phyloP scores from a whole-genome alignment of 1,139 yeast genomes.

The Pichia sp. region DNA sequence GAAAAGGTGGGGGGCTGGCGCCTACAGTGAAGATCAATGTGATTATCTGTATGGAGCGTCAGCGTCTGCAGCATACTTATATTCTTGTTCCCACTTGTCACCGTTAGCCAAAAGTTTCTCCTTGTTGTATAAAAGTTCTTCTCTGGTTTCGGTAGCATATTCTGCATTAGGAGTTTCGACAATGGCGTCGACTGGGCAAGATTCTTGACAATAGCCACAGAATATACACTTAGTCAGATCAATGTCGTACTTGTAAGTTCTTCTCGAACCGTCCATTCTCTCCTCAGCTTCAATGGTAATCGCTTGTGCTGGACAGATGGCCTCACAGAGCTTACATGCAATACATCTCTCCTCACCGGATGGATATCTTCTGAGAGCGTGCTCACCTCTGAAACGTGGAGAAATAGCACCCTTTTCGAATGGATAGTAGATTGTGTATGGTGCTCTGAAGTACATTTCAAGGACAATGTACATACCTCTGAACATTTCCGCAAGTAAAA shows the following conservation, averaged over 20 bases:
- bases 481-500: constrained; percentile 73
- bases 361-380: constrained; percentile 85
- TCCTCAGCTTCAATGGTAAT: constrained; percentile 93
- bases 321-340: constrained; percentile 90
- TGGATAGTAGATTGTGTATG: constrained; percentile 85
- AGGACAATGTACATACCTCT: constrained; percentile 87
- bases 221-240: constrained; percentile 94
- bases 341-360: constrained; percentile 89
- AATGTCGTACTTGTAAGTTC: constrained; percentile 84
- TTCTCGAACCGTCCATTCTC: constrained; percentile 82
- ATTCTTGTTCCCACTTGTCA: constrained; percentile 92
- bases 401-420: constrained; percentile 88
- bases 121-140: constrained; percentile 81
- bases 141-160: constrained; percentile 82
- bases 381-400: constrained; percentile 91
- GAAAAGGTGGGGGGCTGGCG: too few species aligned
- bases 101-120: constrained; percentile 85
- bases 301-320: constrained; percentile 90
- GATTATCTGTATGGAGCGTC: constrained; percentile 78
- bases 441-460: constrained; percentile 85
- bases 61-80: constrained; percentile 81
- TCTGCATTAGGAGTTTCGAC: constrained; percentile 88
- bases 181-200: constrained; percentile 92
- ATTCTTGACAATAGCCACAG: constrained; percentile 91
- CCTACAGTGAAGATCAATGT: neutral